These are phyloP conservation scores for Claviceps paspali DNA, from an alignment of 2,329 filamentous ascomycete species.

Conservation along the genomic window DNA sequence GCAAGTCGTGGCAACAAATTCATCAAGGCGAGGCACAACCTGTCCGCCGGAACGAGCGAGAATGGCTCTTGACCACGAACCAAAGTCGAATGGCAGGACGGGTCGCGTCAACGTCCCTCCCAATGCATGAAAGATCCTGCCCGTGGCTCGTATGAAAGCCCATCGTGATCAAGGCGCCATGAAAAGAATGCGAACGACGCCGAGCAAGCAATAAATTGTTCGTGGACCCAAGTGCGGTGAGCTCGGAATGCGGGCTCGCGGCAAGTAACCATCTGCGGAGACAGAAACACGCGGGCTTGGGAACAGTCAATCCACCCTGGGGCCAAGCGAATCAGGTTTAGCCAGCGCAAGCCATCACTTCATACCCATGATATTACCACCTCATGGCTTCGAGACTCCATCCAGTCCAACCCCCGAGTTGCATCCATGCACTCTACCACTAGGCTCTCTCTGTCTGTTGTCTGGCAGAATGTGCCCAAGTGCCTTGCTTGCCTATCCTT, in stretches of 20 bases:
- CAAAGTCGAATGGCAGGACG: neutral
- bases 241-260: slow-evolving; percentile 5
- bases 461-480: too few species aligned
- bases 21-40: neutral
- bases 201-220: neutral
- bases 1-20: slow-evolving; percentile 5
- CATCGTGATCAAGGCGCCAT: neutral
- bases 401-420: too few species aligned
- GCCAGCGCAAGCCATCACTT: too few species aligned
- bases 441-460: too few species aligned
- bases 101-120: neutral
- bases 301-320: neutral
- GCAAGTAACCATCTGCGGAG: slow-evolving; percentile 3
- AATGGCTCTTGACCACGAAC: neutral
- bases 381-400: too few species aligned
- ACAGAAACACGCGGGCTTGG: neutral
- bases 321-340: neutral
- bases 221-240: slow-evolving; percentile 5
- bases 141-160: neutral
- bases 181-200: neutral
- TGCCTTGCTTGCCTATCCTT: neutral
- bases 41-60: neutral
- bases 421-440: too few species aligned
- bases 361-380: too few species aligned
- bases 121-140: neutral